These are phyloP conservation scores for Alternaria ventricosa DNA, from an alignment of 2,329 filamentous ascomycete species.

Conservation along the genomic window DNA sequence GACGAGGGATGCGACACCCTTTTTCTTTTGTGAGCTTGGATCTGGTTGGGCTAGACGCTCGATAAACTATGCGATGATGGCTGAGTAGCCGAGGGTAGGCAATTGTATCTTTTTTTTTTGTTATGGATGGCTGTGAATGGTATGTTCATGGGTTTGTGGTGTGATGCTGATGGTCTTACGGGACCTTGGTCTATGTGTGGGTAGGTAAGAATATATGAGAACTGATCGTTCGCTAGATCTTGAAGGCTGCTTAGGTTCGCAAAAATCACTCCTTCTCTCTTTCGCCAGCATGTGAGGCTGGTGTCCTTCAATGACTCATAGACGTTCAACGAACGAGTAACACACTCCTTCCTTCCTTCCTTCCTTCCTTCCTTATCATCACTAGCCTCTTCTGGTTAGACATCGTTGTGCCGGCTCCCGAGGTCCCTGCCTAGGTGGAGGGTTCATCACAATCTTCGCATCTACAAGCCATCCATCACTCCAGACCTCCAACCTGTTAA, in stretches of 20 bases:
- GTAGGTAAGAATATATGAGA: neutral
- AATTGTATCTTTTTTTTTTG: slow-evolving; percentile 10
- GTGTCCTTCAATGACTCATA: neutral
- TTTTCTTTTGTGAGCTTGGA: slow-evolving; percentile 15
- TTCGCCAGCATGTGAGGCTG: neutral
- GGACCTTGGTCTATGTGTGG: neutral
- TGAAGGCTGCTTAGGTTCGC: neutral
- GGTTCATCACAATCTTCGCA: too few species aligned
- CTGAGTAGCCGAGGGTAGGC: slow-evolving; percentile 5
- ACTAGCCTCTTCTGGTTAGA: too few species aligned
- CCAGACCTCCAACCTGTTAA: too few species aligned
- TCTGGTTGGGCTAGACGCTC: slow-evolving; percentile 12
- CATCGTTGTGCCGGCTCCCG: too few species aligned
- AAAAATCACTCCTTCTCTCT: neutral
- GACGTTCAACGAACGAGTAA: too few species aligned
- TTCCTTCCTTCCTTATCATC: too few species aligned
- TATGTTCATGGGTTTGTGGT: neutral
- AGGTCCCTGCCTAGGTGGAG: too few species aligned
- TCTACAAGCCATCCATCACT: too few species aligned
- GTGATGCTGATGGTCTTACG: neutral
- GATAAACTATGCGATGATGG: slow-evolving; percentile 9
- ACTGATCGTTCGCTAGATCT: neutral
- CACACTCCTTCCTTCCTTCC: too few species aligned
- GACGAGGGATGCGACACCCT: neutral
- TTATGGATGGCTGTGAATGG: neutral